Evolutionary conservation across 129 eudicot species (phyloP).

Genomic region (Flaveria bidentis): DNA sequence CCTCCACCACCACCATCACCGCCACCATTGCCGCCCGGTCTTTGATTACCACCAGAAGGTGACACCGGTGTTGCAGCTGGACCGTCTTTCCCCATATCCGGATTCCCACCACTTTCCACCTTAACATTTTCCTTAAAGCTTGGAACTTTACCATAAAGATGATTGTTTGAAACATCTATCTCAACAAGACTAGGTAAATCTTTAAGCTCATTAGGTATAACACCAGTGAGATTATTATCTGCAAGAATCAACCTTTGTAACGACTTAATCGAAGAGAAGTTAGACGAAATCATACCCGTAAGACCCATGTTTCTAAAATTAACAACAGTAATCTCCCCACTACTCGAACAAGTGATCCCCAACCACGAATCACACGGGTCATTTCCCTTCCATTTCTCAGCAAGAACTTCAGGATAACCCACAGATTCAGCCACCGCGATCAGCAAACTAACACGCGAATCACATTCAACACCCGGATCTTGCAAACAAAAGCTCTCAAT

Average conservation of each 20-base stretch:
- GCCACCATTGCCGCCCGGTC: background rate
- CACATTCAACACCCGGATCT: conserved; percentile 60
- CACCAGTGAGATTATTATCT: conserved; percentile 58
- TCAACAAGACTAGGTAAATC: conserved; percentile 48
- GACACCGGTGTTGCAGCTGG: conserved; percentile 40
- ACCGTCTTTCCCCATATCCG: conserved; percentile 53
- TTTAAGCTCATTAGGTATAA: conserved; percentile 53
- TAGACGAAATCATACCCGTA: conserved; percentile 63
- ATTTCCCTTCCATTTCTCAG: conserved; percentile 75
- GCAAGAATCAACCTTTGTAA: conserved; percentile 61
- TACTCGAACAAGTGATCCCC: conserved; percentile 60
- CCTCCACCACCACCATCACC: background rate
- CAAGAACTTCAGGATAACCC: conserved; percentile 66
- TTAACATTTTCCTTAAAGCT: conserved; percentile 44
- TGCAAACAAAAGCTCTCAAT: conserved; percentile 59
- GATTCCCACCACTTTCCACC: conserved; percentile 50
- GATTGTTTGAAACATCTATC: conserved; percentile 70
- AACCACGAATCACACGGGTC: conserved; percentile 79
- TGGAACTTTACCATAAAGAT: conserved; percentile 63
- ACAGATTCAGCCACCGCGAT: conserved; percentile 62
- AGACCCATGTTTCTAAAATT: conserved; percentile 52
- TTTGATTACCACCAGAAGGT: conserved; percentile 20
- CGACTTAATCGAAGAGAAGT: conserved; percentile 60
- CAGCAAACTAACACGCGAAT: conserved; percentile 51
- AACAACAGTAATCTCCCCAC: conserved; percentile 52